Evolutionary conservation across 345 rosid genomes (phyloP).

Genomic region (Garcia nutans): DNA sequence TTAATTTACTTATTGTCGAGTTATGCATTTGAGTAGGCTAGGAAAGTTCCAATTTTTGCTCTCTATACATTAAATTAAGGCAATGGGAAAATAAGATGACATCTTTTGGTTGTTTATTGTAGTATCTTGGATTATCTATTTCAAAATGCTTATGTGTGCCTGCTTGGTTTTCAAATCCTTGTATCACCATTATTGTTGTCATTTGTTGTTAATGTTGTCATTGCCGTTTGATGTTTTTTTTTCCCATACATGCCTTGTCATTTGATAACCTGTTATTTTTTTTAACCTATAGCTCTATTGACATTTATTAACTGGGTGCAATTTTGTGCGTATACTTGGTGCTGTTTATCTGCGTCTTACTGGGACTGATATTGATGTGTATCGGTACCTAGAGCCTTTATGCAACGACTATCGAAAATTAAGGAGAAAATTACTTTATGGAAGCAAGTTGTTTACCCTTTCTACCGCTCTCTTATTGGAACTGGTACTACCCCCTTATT

Average conservation of each 20-base stretch:
- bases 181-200: neutral
- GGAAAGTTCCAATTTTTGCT: neutral
- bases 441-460: conserved; percentile 9
- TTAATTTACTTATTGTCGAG: too few relatives aligned
- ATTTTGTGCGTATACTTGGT: conserved; percentile 83
- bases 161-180: neutral
- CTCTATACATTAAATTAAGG: too few relatives aligned
- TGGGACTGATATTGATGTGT: conserved; percentile 70
- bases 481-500: too few relatives aligned
- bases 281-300: too few relatives aligned
- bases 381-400: conserved; percentile 79
- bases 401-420: conserved; percentile 83
- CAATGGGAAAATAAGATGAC: neutral
- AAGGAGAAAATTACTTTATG: conserved; percentile 50
- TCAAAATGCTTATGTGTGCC: neutral
- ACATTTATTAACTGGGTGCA: conserved; percentile 23
- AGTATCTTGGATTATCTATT: too few relatives aligned
- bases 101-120: neutral
- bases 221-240: neutral
- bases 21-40: neutral
- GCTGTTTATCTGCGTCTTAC: conserved; percentile 87
- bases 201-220: too few relatives aligned
- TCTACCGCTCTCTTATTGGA: neutral
- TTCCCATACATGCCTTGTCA: neutral
- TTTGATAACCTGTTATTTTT: too few relatives aligned